Base-by-base conservation (phyloP, 495 filamentous ascomycete genomes). In the Rhypophila decipiens region DNA sequence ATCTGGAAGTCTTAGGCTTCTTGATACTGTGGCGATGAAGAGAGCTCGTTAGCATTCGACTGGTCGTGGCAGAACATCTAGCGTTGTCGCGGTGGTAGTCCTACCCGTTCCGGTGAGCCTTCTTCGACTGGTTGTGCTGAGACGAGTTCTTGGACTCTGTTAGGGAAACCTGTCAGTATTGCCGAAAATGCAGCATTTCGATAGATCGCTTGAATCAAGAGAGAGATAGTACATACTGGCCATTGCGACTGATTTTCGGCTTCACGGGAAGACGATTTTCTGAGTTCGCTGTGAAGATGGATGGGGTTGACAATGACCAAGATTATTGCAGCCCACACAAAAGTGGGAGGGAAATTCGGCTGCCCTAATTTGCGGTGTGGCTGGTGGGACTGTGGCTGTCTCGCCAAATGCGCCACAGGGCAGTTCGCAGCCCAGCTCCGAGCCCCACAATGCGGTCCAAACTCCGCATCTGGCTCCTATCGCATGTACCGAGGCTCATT, bases 91-190 rank as follows among this genome's bases (percentile, higher is more conserved):
- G 9, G 17, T 15, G n/a, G n/a, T n/a, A n/a, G 29, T 24, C 82
- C 63, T 84, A 97, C 93, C 90, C 93, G 80, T 96, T 96, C 68
- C 81, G 81, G 85, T 96, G 90, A 73, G 86, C 87, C 85, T 98
- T 98, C 78, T 87, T 86, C 68, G 76, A 80, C 79, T 87, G 84
- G 75, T 97, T 96, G 78, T 95, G 90, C 82, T 96, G 90, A 56
- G 90, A 96, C 72, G 88, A 90, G 82, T 96, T 96, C 87, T 96
- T 96, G 51, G 90, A 96, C 82, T 96, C 88, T 94, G 66, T 24
- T 39, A 35, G 46, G 17, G 24, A 37, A 18, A 52, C 62, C 43
- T 64, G 54, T 52, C 47, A n/a, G n/a, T n/a, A n/a, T n/a, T 44
- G 24, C 36, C 9, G 34, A 49, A 48, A 47, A 24, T 29, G 46